A percentile compares a stretch with the other conserved stretches of the same genome.
Conservation (phyloP, 768 basidiomycete species). For the Leccinum subgranulosum region DNA sequence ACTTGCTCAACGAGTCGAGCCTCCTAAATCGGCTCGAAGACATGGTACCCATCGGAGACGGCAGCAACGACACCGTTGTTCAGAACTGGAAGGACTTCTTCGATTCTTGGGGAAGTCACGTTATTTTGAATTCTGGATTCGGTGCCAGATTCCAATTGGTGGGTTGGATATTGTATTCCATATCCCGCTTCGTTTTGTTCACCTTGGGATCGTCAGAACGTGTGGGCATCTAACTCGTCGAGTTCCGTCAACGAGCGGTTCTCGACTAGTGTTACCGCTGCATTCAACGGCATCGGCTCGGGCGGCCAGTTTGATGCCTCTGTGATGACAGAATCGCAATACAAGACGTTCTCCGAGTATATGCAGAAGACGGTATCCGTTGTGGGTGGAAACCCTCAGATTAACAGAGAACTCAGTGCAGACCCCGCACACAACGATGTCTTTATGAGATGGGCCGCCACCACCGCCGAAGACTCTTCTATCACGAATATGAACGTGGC, state of each 20-base stretch:
- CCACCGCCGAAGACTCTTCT: background rate
- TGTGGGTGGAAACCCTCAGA: background rate
- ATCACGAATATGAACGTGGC: background rate
- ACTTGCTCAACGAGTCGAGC: slow-evolving; percentile 1
- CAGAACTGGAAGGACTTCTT: slow-evolving; percentile 6
- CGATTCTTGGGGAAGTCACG: background rate
- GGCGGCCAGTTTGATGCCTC: too few species aligned
- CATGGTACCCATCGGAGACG: background rate
- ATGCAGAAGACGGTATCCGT: background rate
- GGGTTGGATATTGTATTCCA: background rate
- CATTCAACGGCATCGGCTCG: too few species aligned
- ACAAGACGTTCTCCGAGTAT: too few species aligned
- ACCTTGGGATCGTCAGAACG: slow-evolving; percentile 1
- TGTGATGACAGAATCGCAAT: too few species aligned
- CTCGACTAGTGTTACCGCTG: background rate
- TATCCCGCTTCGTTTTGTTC: background rate
- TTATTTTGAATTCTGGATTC: slow-evolving; percentile 1
- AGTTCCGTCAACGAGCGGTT: slow-evolving; percentile 7
- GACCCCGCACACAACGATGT: slow-evolving; percentile 3
- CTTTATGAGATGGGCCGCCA: slow-evolving; percentile 1
- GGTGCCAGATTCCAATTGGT: background rate
- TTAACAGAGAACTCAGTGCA: slow-evolving; percentile 1
- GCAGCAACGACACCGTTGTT: background rate
- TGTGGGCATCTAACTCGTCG: slow-evolving; percentile 5
- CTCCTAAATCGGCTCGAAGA: background rate